phyloP scores from a whole-genome alignment of 306 rosid species.

The Gastrolobium bilobum region DNA sequence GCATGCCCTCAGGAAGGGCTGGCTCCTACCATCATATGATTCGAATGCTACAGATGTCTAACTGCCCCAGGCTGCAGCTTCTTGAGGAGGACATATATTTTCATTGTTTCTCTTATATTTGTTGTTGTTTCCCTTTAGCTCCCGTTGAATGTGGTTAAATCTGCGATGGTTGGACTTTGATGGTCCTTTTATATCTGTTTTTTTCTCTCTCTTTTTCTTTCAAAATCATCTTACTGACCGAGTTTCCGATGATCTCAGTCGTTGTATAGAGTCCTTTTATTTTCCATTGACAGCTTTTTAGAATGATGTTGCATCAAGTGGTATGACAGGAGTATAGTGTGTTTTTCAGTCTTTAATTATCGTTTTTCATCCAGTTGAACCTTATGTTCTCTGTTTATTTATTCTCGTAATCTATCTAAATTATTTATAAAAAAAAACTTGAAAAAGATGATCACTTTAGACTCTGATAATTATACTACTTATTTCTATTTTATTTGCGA shows the following conservation, averaged over 20 bases:
- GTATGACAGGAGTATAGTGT: slow-evolving; percentile 38
- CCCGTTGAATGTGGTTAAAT: slow-evolving; percentile 37
- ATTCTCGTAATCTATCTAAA: neutral
- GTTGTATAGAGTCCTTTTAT: slow-evolving; percentile 48
- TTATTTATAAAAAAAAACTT: too few relatives aligned
- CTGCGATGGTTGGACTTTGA: slow-evolving; percentile 28
- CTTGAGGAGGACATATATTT: slow-evolving; percentile 60
- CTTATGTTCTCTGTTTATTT: neutral
- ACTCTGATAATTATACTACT: too few relatives aligned
- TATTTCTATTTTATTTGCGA: too few relatives aligned
- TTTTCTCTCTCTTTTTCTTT: neutral
- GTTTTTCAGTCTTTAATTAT: slow-evolving; percentile 17
- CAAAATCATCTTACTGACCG: slow-evolving; percentile 33
- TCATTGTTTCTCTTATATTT: slow-evolving; percentile 59
- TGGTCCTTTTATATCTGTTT: slow-evolving; percentile 29
- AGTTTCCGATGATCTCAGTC: slow-evolving; percentile 30
- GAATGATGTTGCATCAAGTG: slow-evolving; percentile 47
- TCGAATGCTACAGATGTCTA: slow-evolving; percentile 57
- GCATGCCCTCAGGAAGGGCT: slow-evolving; percentile 74
- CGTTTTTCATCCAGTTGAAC: neutral
- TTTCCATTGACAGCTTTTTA: slow-evolving; percentile 40
- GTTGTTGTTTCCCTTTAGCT: slow-evolving; percentile 57
- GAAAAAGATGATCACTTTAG: too few relatives aligned
- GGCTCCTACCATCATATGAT: slow-evolving; percentile 80
- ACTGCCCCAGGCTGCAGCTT: slow-evolving; percentile 54